Percentiles rank a stretch among this genome's conserved stretches.
Evolutionary conservation across 1,284 basidiomycete genomes (phyloP).

Genomic region (Taiwanofungus camphoratus): DNA sequence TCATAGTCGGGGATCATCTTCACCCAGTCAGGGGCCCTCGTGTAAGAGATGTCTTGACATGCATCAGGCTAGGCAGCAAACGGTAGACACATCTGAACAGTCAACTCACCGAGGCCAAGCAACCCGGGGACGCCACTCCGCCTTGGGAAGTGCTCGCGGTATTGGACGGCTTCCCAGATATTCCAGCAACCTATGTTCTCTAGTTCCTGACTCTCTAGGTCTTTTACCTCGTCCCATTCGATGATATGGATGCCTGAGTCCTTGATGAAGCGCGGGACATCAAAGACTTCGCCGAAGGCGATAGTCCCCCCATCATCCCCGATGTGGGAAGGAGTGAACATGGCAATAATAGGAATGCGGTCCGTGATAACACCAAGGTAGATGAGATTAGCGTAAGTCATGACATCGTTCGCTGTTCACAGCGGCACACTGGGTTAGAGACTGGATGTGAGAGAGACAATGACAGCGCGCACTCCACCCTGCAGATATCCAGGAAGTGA

Average conservation of each 20-base stretch:
- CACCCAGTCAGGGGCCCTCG: constrained; percentile 37
- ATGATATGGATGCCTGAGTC: constrained; percentile 32
- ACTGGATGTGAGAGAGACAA: background rate
- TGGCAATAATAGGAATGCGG: constrained; percentile 57
- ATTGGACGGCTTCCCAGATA: constrained; percentile 50
- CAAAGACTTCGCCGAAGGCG: constrained; percentile 38
- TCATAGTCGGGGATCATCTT: constrained; percentile 33
- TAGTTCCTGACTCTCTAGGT: constrained; percentile 25
- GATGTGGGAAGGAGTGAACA: constrained; percentile 64
- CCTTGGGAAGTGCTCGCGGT: constrained; percentile 39
- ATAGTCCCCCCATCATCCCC: constrained; percentile 36
- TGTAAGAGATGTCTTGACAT: constrained; percentile 43
- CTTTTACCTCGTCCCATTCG: constrained; percentile 39
- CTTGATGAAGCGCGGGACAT: constrained; percentile 32
- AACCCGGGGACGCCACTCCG: constrained; percentile 36
- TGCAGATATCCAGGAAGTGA: constrained; percentile 63
- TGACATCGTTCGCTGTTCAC: constrained; percentile 58
- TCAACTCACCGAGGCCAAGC: constrained; percentile 46
- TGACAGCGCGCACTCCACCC: constrained; percentile 54
- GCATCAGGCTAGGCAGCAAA: too few relatives aligned
- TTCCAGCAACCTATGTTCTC: constrained; percentile 73
- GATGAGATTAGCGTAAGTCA: constrained; percentile 66
- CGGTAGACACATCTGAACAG: too few relatives aligned
- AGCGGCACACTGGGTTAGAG: constrained; percentile 4
- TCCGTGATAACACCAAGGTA: constrained; percentile 61